Evolutionary conservation across 257 asterid genomes (phyloP), one percentile per base, ranked within the genome.

Genomic region (Rehmannia glutinosa): DNA sequence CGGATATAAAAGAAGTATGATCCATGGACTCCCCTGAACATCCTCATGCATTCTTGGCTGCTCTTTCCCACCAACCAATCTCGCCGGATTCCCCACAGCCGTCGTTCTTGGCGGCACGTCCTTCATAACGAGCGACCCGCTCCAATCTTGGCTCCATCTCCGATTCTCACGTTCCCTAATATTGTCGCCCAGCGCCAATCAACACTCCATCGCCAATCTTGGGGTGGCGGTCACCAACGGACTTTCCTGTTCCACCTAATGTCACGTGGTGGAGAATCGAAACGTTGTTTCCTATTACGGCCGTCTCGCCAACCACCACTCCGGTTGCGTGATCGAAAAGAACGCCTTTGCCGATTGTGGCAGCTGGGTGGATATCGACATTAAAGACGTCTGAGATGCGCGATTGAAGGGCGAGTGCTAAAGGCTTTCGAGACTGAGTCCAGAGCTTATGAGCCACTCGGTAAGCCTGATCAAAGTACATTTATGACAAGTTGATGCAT

Each of bases 321-420:
- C 91, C 95, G 0, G 95, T 87, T 15, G 95, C 95, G n/a, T 87
- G 95, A 64, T 87, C 95, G 16, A 87, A 82, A 8, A 87, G 86
- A 61, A 87, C 72, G 46, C 95, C 95, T 60, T 82, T 82, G 2
- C 95, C 95, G 0, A 87, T 55, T 64, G 32, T 80, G 0, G 95
- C 95, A 3, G 86, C 95, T 0, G 95, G 95, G 72, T 87, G 95
- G 74, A 87, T 82, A 39, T 87, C 95, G 9, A 87, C 79, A 0
- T 91, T 82, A 39, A 87, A 87, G 42, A 87, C 91, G 21, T 87
- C 95, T 5, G 95, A 82, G 66, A 87, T 78, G 30, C 95, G 84
- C 15, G 91, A 79, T 47, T 87, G 95, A 5, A 87, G 86, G 0
- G 91, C 90, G 1, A 84, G 82, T 27, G 95, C 91, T 46, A 87